Conservation (phyloP, 805 yeast species). For the Saccharomycopsis fodiens region DNA sequence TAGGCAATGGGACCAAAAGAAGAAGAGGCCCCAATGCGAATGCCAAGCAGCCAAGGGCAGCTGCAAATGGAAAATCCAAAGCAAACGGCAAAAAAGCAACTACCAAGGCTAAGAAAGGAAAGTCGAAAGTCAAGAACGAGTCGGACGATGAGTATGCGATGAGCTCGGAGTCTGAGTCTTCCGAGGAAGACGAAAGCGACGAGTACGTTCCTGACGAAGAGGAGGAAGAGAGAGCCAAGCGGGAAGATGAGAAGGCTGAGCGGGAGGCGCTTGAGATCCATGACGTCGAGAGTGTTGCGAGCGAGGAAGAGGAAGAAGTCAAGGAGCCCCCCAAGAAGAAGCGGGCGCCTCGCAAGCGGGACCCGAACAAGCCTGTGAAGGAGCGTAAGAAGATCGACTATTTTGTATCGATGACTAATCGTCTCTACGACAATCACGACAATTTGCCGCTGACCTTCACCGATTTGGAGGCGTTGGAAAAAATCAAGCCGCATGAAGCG, state of each 20-base stretch:
- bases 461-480: conserved; percentile 41
- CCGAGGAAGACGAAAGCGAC: conserved; percentile 22
- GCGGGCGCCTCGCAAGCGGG: conserved; percentile 21
- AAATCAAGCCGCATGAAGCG: conserved; percentile 46
- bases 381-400: conserved; percentile 45
- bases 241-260: conserved; percentile 32
- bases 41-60: too few species aligned
- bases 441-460: conserved; percentile 67
- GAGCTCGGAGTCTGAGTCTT: conserved; percentile 21
- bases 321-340: conserved; percentile 21
- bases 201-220: conserved; percentile 26
- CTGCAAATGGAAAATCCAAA: not conserved
- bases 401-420: conserved; percentile 60
- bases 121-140: not conserved
- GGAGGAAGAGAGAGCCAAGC: conserved; percentile 22
- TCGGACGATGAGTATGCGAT: conserved; percentile 19
- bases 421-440: conserved; percentile 71
- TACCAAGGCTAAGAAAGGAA: not conserved
- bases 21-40: too few species aligned
- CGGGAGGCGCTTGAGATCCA: conserved; percentile 27
- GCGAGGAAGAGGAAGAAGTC: conserved; percentile 26
- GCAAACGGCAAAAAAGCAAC: not conserved
- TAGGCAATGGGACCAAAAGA: not conserved
- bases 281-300: conserved; percentile 21
- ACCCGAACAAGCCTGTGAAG: conserved; percentile 23